phyloP scores from a whole-genome alignment of 306 rosid genomes.

The Castanopsis chinensis region DNA sequence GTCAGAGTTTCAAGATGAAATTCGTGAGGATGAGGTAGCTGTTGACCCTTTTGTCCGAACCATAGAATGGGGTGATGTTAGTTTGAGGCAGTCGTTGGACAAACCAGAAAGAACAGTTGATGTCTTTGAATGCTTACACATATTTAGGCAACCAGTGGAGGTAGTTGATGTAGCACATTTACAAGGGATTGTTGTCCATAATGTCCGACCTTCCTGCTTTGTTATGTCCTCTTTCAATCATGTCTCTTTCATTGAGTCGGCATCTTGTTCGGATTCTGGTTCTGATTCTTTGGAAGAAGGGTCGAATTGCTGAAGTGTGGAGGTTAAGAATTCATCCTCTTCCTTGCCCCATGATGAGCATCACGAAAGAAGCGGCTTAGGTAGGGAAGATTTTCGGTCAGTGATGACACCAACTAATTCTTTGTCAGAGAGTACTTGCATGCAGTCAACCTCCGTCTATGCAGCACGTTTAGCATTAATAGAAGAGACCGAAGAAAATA shows the following conservation, averaged over 20 bases:
- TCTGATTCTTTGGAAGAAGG: constrained; percentile 78
- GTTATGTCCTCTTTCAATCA: constrained; percentile 92
- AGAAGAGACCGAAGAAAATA: constrained; percentile 66
- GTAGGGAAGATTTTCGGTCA: constrained; percentile 52
- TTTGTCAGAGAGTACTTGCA: constrained; percentile 72
- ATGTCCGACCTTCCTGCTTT: constrained; percentile 95
- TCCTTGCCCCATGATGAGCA: constrained; percentile 36
- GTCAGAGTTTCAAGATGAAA: constrained; percentile 84
- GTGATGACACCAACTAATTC: constrained; percentile 44
- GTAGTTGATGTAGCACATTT: constrained; percentile 75
- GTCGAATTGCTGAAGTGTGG: constrained; percentile 40
- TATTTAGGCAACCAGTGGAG: constrained; percentile 85
- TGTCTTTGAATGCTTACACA: constrained; percentile 72
- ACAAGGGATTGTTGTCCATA: constrained; percentile 90
- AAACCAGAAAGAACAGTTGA: constrained; percentile 69
- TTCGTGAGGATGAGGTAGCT: constrained; percentile 34
- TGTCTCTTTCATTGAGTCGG: constrained; percentile 89
- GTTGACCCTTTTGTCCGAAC: too few relatives aligned
- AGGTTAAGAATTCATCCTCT: constrained; percentile 45
- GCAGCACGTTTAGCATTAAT: constrained; percentile 66
- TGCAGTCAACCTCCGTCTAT: constrained; percentile 73
- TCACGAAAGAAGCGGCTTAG: constrained; percentile 45
- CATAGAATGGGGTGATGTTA: constrained; percentile 85
- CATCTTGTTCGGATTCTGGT: constrained; percentile 91
- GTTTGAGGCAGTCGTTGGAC: constrained; percentile 96